A percentile compares a stretch with the other conserved stretches of the same genome.
Evolutionary conservation across 495 filamentous ascomycete genomes (phyloP).

Genomic region (Podospora anserina): DNA sequence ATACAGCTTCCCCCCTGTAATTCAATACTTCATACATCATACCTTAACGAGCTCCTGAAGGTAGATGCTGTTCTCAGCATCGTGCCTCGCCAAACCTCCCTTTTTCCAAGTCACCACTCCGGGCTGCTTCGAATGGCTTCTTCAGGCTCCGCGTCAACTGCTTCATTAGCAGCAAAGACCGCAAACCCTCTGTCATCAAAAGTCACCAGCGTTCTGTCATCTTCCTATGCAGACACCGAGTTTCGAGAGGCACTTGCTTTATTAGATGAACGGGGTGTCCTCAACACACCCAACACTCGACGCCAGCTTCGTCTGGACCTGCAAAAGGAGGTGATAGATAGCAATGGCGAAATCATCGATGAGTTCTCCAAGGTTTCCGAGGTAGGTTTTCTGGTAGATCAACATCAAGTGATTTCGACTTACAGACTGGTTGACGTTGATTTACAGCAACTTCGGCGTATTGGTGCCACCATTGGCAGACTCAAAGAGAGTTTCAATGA

Average conservation of each 20-base stretch:
- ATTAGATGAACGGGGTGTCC: slow-evolving; percentile 65
- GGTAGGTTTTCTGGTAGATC: slow-evolving; percentile 44
- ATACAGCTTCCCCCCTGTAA: background rate
- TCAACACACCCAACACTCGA: slow-evolving; percentile 76
- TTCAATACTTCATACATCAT: background rate
- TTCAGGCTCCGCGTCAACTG: slow-evolving; percentile 8
- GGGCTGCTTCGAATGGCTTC: background rate
- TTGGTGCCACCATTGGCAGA: slow-evolving; percentile 71
- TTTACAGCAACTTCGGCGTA: slow-evolving; percentile 71
- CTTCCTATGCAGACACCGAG: slow-evolving; percentile 88
- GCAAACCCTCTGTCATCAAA: slow-evolving; percentile 47
- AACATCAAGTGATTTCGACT: background rate
- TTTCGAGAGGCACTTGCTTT: slow-evolving; percentile 81
- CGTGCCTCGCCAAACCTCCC: background rate
- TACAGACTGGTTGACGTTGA: background rate
- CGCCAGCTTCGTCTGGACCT: slow-evolving; percentile 78
- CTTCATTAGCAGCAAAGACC: slow-evolving; percentile 15
- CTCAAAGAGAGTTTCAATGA: slow-evolving; percentile 79
- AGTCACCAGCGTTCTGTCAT: slow-evolving; percentile 79
- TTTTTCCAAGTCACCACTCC: background rate
- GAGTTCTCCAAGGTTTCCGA: slow-evolving; percentile 92
- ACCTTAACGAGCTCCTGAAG: slow-evolving; percentile 2
- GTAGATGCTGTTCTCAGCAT: background rate
- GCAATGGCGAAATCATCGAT: slow-evolving; percentile 85
- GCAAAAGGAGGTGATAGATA: slow-evolving; percentile 88